Evolutionary conservation across 2,329 filamentous ascomycete species (phyloP).

Genomic region (Diplocarpon mali): DNA sequence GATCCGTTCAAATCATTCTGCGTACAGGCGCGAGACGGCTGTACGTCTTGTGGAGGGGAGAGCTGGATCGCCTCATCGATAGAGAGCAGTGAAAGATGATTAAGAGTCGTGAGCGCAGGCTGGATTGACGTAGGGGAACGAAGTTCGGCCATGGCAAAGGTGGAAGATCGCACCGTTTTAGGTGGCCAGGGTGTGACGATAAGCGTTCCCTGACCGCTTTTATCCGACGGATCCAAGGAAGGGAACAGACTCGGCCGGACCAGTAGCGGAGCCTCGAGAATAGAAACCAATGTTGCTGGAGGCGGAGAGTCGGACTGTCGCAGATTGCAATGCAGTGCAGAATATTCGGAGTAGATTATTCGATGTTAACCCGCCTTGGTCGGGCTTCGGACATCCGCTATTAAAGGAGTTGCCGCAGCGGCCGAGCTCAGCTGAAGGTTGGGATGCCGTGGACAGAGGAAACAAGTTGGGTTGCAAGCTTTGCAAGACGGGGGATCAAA

Average conservation of each 20-base stretch:
- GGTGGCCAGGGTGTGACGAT: slow-evolving; percentile 2
- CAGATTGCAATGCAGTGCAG: no score
- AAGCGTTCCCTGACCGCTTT: background rate
- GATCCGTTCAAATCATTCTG: slow-evolving; percentile 23
- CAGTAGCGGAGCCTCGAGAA: no score
- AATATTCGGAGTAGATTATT: no score
- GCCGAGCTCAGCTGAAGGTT: no score
- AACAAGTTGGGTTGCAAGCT: no score
- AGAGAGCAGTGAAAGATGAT: slow-evolving; percentile 15
- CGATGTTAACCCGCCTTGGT: no score
- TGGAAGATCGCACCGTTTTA: slow-evolving; percentile 3
- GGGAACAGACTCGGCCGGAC: background rate
- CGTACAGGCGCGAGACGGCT: slow-evolving; percentile 14
- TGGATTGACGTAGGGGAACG: slow-evolving; percentile 40
- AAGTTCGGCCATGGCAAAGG: slow-evolving; percentile 29
- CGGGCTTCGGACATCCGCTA: no score
- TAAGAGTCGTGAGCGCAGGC: slow-evolving; percentile 35
- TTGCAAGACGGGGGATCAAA: no score
- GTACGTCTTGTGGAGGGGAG: slow-evolving; percentile 5
- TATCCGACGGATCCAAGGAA: slow-evolving; percentile 2
- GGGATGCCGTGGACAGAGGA: no score
- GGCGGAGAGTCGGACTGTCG: no score
- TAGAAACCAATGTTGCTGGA: no score
- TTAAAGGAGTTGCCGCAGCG: no score
- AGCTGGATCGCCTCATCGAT: slow-evolving; percentile 21